phyloP scores from a whole-genome alignment of 2,329 filamentous ascomycete genomes.

The Tolypocladium pustulatum region DNA sequence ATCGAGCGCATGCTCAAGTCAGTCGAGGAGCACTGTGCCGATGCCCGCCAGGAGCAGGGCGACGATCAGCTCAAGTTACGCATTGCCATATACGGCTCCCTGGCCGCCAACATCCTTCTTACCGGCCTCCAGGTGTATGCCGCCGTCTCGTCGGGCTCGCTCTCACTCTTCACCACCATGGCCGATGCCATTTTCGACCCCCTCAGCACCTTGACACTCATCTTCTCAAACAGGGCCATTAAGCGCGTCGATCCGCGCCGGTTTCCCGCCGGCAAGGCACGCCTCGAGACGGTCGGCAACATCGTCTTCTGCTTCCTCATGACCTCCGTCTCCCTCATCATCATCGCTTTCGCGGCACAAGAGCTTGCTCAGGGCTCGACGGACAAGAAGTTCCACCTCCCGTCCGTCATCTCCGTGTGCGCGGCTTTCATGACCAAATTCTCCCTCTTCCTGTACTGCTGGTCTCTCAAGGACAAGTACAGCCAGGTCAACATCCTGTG shows the following conservation, averaged over 20 bases:
- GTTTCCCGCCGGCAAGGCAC: conserved; percentile 86
- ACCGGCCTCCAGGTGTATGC: conserved; percentile 80
- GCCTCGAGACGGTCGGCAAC: conserved; percentile 91
- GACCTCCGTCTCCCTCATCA: conserved; percentile 81
- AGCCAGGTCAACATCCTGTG: conserved; percentile 85
- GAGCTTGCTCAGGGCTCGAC: conserved; percentile 50
- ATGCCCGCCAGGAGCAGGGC: conserved; percentile 68
- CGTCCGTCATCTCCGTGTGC: conserved; percentile 74
- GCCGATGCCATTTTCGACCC: conserved; percentile 93
- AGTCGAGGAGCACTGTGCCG: conserved; percentile 79
- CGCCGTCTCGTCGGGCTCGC: conserved; percentile 75
- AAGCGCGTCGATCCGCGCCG: conserved; percentile 74
- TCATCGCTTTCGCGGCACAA: conserved; percentile 77
- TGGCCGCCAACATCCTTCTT: conserved; percentile 71
- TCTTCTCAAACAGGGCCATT: conserved; percentile 80
- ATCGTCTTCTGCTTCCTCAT: conserved; percentile 96
- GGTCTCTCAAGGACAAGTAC: conserved; percentile 81
- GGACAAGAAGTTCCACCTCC: conserved; percentile 62
- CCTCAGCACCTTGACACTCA: conserved; percentile 75
- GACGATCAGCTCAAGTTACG: conserved; percentile 71
- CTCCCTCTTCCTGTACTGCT: conserved; percentile 80
- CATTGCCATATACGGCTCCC: conserved; percentile 56
- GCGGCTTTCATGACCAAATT: conserved; percentile 83
- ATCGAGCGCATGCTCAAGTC: conserved; percentile 87
- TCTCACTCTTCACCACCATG: conserved; percentile 96